Evolutionary conservation across 306 rosid genomes (phyloP), one percentile per base, ranked within the genome.

Genomic region (Ceratonia siliqua): DNA sequence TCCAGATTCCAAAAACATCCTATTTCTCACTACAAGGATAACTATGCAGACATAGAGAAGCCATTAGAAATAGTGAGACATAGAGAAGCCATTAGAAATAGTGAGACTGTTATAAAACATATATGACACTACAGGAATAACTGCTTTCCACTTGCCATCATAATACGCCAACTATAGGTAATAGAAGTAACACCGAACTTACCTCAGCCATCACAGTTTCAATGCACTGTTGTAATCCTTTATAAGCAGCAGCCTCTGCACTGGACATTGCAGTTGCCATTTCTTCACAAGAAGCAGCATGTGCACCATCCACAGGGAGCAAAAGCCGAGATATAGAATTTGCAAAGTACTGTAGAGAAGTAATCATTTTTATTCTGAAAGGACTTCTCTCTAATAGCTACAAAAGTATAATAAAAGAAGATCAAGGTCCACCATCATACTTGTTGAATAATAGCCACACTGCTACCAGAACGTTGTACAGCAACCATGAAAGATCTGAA

Each of bases 181-280:
- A 57, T 8, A 65, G 1, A 39, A 39, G 20, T 57, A 22, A 25
- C 57, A 36, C 33, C 11, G 25, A 83, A 69, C 92, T 79, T 71
- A 95, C 98, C 99, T 95, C 99, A 14, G 98, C 97, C 99, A 95
- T 95, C 84, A 95, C 97, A 78, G 99, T 95, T 87, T 95, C 99
- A 57, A 95, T 95, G 82, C 96, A 90, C 56, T 90, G 92, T 66
- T 87, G 96, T 62, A 95, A 81, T 75, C 99, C 99, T 86, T 86
- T 95, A 80, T 95, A 92, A 66, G 99, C 99, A 68, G 98, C 96
- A 78, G 96, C 90, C 88, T 95, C 99, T 62, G 99, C 99, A 87
- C 95, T 95, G 68, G 98, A 92, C 99, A 95, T 87, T 72, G 99
- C 98, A 4, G 90, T 86, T 49, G 94, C 91, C 99, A 95, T 95